Conservation (phyloP, 345 rosid genomes). For the Leavenworthia alabamica region DNA sequence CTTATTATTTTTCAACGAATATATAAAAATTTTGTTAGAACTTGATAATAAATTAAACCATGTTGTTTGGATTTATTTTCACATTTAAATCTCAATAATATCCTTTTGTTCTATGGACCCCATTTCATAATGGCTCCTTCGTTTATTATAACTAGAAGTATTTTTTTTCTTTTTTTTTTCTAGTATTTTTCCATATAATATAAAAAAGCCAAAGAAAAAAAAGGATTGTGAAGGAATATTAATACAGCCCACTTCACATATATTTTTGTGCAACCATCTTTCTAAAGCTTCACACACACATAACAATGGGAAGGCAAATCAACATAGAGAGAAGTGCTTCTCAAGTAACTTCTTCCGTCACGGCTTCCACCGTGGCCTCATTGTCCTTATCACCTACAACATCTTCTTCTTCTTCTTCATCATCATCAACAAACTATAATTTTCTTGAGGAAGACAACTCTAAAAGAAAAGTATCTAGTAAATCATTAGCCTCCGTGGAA, state of each 20-base stretch:
- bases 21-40: not conserved
- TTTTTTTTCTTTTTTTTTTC: not conserved
- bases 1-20: not conserved
- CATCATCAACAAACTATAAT: constrained; percentile 13
- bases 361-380: too few species aligned
- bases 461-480: constrained; percentile 31
- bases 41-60: not conserved
- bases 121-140: constrained; percentile 17
- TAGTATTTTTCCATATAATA: constrained; percentile 20
- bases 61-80: constrained; percentile 20
- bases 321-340: constrained; percentile 40
- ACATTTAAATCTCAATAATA: constrained; percentile 30
- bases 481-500: constrained; percentile 23
- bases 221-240: constrained; percentile 33
- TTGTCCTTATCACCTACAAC: constrained; percentile 27
- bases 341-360: constrained; percentile 31
- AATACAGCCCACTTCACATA: constrained; percentile 33
- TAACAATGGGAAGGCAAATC: constrained; percentile 34
- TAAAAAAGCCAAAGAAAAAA: constrained; percentile 22
- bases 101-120: constrained; percentile 24
- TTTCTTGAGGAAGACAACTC: constrained; percentile 1
- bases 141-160: not conserved
- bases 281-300: constrained; percentile 27
- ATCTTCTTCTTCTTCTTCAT: constrained; percentile 25
- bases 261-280: constrained; percentile 27